Evolutionary conservation across 768 basidiomycete species (phyloP).

Genomic region (Boletus reticulatus): DNA sequence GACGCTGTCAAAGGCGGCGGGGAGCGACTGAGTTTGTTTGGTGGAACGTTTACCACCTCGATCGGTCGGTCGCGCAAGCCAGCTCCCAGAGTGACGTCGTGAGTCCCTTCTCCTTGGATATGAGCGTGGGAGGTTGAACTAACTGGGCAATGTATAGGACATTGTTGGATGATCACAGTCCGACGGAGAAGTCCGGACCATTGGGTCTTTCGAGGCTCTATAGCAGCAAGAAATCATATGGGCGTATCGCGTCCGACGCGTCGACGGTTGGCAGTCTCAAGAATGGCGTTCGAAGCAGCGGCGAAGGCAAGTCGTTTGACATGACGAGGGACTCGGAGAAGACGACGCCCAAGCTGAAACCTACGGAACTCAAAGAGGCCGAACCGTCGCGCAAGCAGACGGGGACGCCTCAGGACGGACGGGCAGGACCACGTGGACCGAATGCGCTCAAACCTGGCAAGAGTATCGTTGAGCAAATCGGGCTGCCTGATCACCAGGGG

Average conservation of each 20-base stretch:
- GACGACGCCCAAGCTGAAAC: slow-evolving; percentile 11
- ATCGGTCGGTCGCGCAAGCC: slow-evolving; percentile 77
- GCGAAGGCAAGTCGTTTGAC: slow-evolving; percentile 23
- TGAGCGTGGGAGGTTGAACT: background rate
- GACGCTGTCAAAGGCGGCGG: slow-evolving; percentile 41
- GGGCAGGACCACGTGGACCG: slow-evolving; percentile 22
- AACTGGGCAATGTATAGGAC: slow-evolving; percentile 17
- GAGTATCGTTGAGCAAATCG: slow-evolving; percentile 88
- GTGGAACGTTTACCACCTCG: slow-evolving; percentile 56
- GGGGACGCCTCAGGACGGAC: slow-evolving; percentile 25
- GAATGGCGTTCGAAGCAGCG: slow-evolving; percentile 17
- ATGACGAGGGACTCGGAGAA: slow-evolving; percentile 21
- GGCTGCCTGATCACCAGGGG: slow-evolving; percentile 83
- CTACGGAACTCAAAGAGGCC: slow-evolving; percentile 34
- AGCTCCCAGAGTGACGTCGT: slow-evolving; percentile 69
- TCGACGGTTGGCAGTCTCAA: slow-evolving; percentile 23
- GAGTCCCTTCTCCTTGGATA: slow-evolving; percentile 24
- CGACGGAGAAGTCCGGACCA: slow-evolving; percentile 44
- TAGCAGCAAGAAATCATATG: slow-evolving; percentile 41
- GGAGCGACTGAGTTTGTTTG: slow-evolving; percentile 84
- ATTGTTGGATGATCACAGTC: slow-evolving; percentile 32
- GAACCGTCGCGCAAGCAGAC: slow-evolving; percentile 58
- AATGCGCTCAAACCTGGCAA: slow-evolving; percentile 54
- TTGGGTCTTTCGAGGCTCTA: slow-evolving; percentile 52
- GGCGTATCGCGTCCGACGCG: slow-evolving; percentile 42